phyloP scores from a whole-genome alignment of 129 eudicot genomes.

The Flaveria brownii region DNA sequence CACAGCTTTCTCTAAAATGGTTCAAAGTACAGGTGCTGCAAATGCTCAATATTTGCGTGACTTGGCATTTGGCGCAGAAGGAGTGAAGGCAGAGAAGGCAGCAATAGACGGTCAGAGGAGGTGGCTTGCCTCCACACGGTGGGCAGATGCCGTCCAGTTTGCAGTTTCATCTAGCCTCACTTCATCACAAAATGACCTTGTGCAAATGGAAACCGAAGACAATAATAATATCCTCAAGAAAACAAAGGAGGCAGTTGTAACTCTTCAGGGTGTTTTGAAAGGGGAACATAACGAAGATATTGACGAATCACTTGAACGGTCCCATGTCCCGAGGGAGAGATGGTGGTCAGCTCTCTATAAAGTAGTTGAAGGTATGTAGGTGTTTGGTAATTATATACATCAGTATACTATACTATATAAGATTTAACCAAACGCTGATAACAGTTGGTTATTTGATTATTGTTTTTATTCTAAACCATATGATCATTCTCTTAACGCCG shows the following conservation, averaged over 20 bases:
- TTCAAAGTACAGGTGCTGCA: conserved; percentile 91
- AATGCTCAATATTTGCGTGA: conserved; percentile 80
- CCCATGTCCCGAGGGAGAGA: conserved; percentile 59
- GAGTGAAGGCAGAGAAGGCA: conserved; percentile 36
- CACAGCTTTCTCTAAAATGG: conserved; percentile 88
- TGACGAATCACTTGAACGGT: conserved; percentile 61
- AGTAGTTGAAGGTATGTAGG: conserved; percentile 70
- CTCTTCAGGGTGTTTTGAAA: conserved; percentile 71
- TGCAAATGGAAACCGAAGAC: conserved; percentile 47
- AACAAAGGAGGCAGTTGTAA: conserved; percentile 81
- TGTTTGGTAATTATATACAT: too few relatives aligned
- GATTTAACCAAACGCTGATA: neutral
- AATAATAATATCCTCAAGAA: conserved; percentile 53
- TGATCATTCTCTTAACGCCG: neutral
- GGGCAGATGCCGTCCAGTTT: conserved; percentile 86
- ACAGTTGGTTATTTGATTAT: neutral
- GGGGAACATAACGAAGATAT: conserved; percentile 72
- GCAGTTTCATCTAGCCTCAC: conserved; percentile 66
- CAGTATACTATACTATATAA: neutral
- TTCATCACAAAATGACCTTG: conserved; percentile 69
- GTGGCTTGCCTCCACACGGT: conserved; percentile 74
- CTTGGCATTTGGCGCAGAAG: conserved; percentile 54
- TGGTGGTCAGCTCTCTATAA: conserved; percentile 95
- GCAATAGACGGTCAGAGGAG: conserved; percentile 55
- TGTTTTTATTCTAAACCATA: neutral